Conservation (phyloP, 192 early-diverging fungal genomes). For the Entomortierella chlamydospora region DNA sequence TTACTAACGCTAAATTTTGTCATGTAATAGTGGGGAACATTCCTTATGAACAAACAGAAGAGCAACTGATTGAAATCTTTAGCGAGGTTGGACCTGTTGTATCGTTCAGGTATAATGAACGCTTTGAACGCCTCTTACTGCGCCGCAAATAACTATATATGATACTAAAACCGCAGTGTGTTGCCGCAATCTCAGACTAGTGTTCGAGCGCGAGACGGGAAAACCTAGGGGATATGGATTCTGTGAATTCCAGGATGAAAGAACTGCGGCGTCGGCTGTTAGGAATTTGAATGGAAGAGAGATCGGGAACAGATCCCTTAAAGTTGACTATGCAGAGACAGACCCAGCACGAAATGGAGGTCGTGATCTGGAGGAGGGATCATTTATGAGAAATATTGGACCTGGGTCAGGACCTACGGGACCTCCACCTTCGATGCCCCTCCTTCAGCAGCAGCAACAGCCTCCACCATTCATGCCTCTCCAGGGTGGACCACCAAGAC, state of each 20-base stretch:
- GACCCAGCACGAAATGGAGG: constrained; percentile 62
- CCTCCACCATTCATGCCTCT: constrained; percentile 26
- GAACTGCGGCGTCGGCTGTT: constrained; percentile 95
- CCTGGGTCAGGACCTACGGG: constrained; percentile 14
- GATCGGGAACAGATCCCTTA: constrained; percentile 86
- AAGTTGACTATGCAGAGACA: constrained; percentile 93
- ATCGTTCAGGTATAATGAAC: constrained; percentile 67
- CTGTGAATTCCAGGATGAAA: constrained; percentile 89
- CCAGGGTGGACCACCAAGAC: constrained; percentile 15
- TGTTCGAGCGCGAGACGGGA: constrained; percentile 91
- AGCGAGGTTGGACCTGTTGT: constrained; percentile 91
- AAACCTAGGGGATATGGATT: constrained; percentile 96
- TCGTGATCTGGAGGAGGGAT: constrained; percentile 23
- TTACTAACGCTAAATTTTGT: not conserved
- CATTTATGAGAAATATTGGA: constrained; percentile 34
- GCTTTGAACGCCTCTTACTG: not conserved
- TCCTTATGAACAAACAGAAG: constrained; percentile 91
- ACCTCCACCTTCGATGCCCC: constrained; percentile 21
- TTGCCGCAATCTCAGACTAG: constrained; percentile 61
- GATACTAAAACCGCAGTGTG: not conserved
- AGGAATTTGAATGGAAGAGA: constrained; percentile 93
- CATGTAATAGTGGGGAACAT: constrained; percentile 76
- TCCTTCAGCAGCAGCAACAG: constrained; percentile 32
- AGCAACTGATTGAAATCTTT: constrained; percentile 92
- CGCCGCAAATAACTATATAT: not conserved